These are phyloP conservation scores for Pelagophyceae sp. DNA, from an alignment of 352 stramenopile genomes.

Conservation along the genomic window DNA sequence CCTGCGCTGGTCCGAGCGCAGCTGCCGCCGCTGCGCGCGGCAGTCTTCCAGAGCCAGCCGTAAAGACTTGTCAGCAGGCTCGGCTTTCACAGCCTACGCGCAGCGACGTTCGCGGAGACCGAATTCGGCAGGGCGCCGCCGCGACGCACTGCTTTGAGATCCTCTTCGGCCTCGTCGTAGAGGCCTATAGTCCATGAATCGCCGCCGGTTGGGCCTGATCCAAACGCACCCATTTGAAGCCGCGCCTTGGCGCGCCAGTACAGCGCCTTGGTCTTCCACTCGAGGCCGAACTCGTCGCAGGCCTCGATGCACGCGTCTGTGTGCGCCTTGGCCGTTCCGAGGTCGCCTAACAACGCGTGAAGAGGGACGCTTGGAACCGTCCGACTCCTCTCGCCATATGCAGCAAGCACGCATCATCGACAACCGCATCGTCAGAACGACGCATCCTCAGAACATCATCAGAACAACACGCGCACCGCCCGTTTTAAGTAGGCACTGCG, in stretches of 20 bases:
- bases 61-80: neutral
- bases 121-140: neutral
- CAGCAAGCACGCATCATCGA: neutral
- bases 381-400: too few relatives aligned
- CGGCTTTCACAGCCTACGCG: neutral
- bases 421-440: neutral
- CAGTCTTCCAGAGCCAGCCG: neutral
- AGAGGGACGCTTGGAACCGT: too few relatives aligned
- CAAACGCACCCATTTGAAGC: neutral
- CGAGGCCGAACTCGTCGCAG: neutral
- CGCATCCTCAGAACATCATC: neutral
- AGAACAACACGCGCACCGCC: neutral
- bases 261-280: neutral
- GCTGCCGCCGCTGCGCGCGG: neutral
- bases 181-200: neutral
- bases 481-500: slow-evolving; percentile 6
- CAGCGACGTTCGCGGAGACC: neutral
- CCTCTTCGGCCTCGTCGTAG: neutral
- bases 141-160: neutral
- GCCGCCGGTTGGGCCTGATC: too few relatives aligned
- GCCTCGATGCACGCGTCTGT: neutral
- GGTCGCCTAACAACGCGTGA: too few relatives aligned
- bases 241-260: neutral
- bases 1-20: neutral
- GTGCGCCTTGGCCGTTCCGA: neutral